phyloP scores from a whole-genome alignment of 2,329 filamentous ascomycete species.

The Fusarium clavum region DNA sequence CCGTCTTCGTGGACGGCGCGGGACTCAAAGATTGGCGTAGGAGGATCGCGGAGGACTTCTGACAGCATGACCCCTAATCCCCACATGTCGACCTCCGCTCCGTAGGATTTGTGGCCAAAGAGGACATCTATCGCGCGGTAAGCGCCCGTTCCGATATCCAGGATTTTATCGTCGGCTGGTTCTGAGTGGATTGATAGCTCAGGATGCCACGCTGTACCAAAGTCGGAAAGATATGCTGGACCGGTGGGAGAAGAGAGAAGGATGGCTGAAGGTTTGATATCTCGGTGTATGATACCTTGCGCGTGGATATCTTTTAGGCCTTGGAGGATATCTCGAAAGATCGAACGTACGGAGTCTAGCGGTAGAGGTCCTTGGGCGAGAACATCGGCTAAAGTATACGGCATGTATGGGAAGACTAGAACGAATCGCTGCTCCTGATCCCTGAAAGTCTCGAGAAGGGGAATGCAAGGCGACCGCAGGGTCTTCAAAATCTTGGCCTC shows the following conservation, averaged over 20 bases:
- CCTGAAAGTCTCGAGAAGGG: constrained; percentile 78
- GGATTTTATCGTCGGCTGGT: constrained; percentile 77
- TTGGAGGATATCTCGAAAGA: constrained; percentile 74
- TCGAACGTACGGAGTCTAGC: constrained; percentile 51
- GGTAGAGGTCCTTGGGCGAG: constrained; percentile 62
- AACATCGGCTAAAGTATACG: constrained; percentile 76
- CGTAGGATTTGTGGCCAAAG: constrained; percentile 84
- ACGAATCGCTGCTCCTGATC: constrained; percentile 78
- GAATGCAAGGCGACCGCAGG: constrained; percentile 69
- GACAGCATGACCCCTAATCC: constrained; percentile 85
- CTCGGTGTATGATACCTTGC: constrained; percentile 86
- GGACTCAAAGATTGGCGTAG: constrained; percentile 81
- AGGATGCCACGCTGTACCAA: constrained; percentile 89
- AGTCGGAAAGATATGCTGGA: constrained; percentile 86
- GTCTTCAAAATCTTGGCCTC: constrained; percentile 80
- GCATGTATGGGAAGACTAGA: constrained; percentile 87
- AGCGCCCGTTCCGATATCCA: constrained; percentile 92
- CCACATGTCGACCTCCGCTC: constrained; percentile 85
- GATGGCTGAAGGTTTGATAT: constrained; percentile 93
- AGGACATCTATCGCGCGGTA: constrained; percentile 92
- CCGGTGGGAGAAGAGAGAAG: constrained; percentile 75
- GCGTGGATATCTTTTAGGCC: constrained; percentile 79
- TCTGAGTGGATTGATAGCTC: constrained; percentile 70
- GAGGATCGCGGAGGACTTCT: constrained; percentile 71
- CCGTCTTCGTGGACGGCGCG: constrained; percentile 80